Percentiles rank a stretch among this genome's conserved stretches.
phyloP scores from a whole-genome alignment of 192 early-diverging fungal species.

The Linnemannia schmuckeri region DNA sequence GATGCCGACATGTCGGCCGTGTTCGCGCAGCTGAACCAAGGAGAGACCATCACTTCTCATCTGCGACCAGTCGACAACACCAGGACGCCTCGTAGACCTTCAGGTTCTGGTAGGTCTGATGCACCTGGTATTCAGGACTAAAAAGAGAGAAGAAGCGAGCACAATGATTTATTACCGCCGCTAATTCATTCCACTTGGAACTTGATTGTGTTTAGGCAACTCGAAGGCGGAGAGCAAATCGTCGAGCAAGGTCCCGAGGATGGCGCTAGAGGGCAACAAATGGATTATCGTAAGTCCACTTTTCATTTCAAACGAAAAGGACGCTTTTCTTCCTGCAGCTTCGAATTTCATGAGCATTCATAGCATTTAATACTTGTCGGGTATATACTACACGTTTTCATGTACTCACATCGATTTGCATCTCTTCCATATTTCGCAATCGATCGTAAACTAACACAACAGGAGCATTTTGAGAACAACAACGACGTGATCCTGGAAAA shows the following conservation, averaged over 20 bases:
- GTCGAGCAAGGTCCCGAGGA: slow-evolving; percentile 79
- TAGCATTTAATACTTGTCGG: not conserved
- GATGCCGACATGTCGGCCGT: slow-evolving; percentile 69
- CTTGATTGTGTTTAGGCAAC: slow-evolving; percentile 11
- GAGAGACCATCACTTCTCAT: slow-evolving; percentile 75
- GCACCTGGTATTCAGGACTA: not conserved
- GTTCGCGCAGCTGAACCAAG: slow-evolving; percentile 92
- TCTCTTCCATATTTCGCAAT: not conserved
- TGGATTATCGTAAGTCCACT: slow-evolving; percentile 80
- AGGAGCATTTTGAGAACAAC: slow-evolving; percentile 87
- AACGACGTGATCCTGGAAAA: slow-evolving; percentile 84
- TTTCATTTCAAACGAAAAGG: not conserved
- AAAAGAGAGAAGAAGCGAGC: too few relatives aligned
- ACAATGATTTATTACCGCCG: not conserved
- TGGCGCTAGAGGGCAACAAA: slow-evolving; percentile 89
- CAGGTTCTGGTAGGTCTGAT: slow-evolving; percentile 21
- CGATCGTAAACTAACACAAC: not conserved
- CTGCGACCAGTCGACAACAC: slow-evolving; percentile 93
- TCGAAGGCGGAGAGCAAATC: slow-evolving; percentile 66
- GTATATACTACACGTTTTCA: not conserved
- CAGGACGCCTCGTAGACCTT: slow-evolving; percentile 95
- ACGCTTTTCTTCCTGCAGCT: not conserved
- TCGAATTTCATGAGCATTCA: not conserved
- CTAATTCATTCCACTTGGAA: not conserved
- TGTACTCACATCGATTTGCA: not conserved